Evolutionary conservation across 2,329 filamentous ascomycete species (phyloP), one percentile per base, ranked within the genome.

Genomic region (Achaetomium macrosporum): DNA sequence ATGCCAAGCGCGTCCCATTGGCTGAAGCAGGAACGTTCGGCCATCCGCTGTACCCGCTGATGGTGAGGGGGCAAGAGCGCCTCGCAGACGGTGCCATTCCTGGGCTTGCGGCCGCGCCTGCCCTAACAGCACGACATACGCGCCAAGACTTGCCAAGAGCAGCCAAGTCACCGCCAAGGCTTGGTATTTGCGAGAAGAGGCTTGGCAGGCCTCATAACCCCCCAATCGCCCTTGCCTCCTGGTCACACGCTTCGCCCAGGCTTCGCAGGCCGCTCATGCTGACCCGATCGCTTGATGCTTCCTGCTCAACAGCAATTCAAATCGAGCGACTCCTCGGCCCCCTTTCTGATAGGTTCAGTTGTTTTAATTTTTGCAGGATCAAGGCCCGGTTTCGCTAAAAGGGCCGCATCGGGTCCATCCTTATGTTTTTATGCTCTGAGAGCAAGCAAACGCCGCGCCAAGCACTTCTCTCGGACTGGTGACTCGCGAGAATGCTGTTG

Each of bases 171-270:
- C 41, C 42, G 64, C 61, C 57, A 63, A 64, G 65, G 17, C 60
- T 64, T 64, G 62, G 62, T 58, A 59, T 47, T 55, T 71, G 81
- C 55, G 66, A 69, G 50, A 75, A 73, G 56, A 61, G 72, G 15
- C 76, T 69, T 59, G 60, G 57, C 54, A 31, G 44, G 35, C 52
- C 54, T 55, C 55, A 48, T 47, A 51, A 59, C 52, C 52, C 56
- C 52, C 52, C 56, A 52, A 35, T 50, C 44, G 25, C 50, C 44
- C 51, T 54, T 42, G 54, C 57, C 59, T 56, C 53, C 25, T 57
- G 53, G 59, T 58, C 60, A 59, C 57, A 60, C 54, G 55, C 55
- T 52, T 57, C 48, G 50, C 54, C 52, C 55, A 56, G 50, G 30
- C 37, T 46, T 54, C 44, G 42, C 44, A 36, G 42, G 43, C 39